phyloP scores from a whole-genome alignment of 1,284 basidiomycete species.

The Apiotrichum gamsii region DNA sequence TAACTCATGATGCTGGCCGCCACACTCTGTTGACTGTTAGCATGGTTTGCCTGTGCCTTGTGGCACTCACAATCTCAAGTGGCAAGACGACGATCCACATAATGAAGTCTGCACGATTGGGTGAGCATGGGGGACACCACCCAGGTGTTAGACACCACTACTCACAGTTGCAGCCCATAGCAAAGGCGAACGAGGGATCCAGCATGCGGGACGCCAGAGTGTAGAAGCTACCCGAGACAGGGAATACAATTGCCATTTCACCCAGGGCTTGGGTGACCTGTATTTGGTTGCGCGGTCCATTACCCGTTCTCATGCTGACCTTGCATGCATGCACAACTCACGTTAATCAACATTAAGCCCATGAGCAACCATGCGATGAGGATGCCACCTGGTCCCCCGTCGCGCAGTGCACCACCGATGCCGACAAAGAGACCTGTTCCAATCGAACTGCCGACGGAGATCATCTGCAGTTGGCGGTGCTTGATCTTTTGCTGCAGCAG shows the following conservation, averaged over 20 bases:
- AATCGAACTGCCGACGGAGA: slow-evolving; percentile 52
- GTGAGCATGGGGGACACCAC: too few relatives aligned
- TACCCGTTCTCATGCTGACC: not conserved
- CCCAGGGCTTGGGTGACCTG: slow-evolving; percentile 46
- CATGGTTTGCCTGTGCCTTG: too few relatives aligned
- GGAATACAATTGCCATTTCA: slow-evolving; percentile 50
- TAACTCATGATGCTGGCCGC: slow-evolving; percentile 41
- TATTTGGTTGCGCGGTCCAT: not conserved
- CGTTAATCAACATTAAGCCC: slow-evolving; percentile 21
- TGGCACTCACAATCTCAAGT: slow-evolving; percentile 37
- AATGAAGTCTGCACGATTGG: too few relatives aligned
- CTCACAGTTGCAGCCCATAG: slow-evolving; percentile 45
- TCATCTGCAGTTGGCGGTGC: slow-evolving; percentile 43
- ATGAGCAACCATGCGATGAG: slow-evolving; percentile 45
- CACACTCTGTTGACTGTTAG: slow-evolving; percentile 42
- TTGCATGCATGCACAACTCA: not conserved
- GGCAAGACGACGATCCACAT: slow-evolving; percentile 44
- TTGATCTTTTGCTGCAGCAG: slow-evolving; percentile 48
- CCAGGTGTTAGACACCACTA: too few relatives aligned
- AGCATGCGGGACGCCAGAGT: slow-evolving; percentile 43
- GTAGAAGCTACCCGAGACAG: slow-evolving; percentile 50
- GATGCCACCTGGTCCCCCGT: slow-evolving; percentile 51
- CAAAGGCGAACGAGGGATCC: slow-evolving; percentile 39
- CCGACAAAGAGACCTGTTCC: slow-evolving; percentile 50
- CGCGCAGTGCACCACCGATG: slow-evolving; percentile 47